Evolutionary conservation across 140 eudicot genomes (phyloP), one percentile per base, ranked within the genome.

Genomic region (Flaveria floridana): DNA sequence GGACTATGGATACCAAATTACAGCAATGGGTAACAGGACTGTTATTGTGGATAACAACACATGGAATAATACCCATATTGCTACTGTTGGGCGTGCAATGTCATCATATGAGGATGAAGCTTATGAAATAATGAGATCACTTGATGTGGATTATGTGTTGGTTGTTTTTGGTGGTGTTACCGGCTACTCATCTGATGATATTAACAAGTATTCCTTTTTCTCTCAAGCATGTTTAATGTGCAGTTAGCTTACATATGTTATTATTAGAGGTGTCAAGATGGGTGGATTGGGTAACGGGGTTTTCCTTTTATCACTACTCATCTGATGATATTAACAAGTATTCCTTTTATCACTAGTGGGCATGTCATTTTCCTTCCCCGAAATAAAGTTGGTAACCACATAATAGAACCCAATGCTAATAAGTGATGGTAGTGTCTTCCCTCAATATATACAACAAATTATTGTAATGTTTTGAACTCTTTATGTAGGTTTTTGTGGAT

Each of bases 171-270:
- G 83, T 68, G 86, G 87, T 66, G 88, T 85, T 61, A 88, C 97
- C 42, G 97, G 97, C 21, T 91, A 88, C 85, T 91, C 97, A 65
- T 91, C 97, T 37, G 97, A 91, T 86, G 97, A 91, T 78, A 91
- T 91, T 26, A 91, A 91, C 86, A 88, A 91, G 96, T 91, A 86
- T 76, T 68, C 87, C 52, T 52, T 9, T 57, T 14, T 70, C 28
- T 70, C 41, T 53, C 28, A 57, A 23, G 28, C 50, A 25, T 34
- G 26, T 8, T 81, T 70, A 57, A 26, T 47, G 30, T 26, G 39
- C 25, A n/a, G 67, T 28, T 2, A 52, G 55, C 58, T 55, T 67
- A 3, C 12, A 26, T 51, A 50, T 28, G 25, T 10, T 46, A 20
- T 6, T 23, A 52, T 7, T 52, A 41, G 15, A 12, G 4, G 12